phyloP scores from a whole-genome alignment of 1,284 basidiomycete species.

The Pyrrhoderma noxium region DNA sequence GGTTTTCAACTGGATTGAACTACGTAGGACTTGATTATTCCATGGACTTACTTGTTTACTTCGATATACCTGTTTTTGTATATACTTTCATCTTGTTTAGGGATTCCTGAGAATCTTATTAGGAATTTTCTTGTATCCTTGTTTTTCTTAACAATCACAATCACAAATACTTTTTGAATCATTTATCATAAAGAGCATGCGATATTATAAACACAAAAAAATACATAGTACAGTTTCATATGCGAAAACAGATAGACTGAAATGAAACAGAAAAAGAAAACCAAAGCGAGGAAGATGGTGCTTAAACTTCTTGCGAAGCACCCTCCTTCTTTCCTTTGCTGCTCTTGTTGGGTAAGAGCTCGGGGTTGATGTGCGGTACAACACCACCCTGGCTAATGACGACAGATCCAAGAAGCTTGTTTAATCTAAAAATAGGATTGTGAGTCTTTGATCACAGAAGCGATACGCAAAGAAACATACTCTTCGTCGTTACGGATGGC shows the following conservation, averaged over 20 bases:
- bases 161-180: conserved; percentile 23
- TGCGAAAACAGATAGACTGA: not conserved
- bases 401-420: conserved; percentile 69
- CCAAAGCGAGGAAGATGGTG: conserved; percentile 1
- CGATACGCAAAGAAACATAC: conserved; percentile 29
- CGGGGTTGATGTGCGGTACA: conserved; percentile 58
- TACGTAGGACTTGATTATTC: too few relatives aligned
- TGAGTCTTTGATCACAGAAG: conserved; percentile 8
- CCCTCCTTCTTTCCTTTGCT: conserved; percentile 47
- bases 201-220: not conserved
- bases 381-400: conserved; percentile 85
- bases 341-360: conserved; percentile 64
- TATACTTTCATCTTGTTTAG: too few relatives aligned
- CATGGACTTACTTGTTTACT: too few relatives aligned
- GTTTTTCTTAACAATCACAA: conserved; percentile 15
- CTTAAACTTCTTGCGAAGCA: conserved; percentile 35
- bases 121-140: not conserved
- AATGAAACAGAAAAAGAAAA: conserved; percentile 4
- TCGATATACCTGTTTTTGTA: too few relatives aligned
- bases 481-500: conserved; percentile 83
- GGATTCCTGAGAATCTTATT: too few relatives aligned
- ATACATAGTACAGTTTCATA: conserved; percentile 17
- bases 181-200: conserved; percentile 1
- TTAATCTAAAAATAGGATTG: conserved; percentile 36
- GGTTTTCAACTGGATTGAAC: too few relatives aligned